phyloP scores from a whole-genome alignment of 2,329 filamentous ascomycete genomes.

The Penicillium brasilianum region DNA sequence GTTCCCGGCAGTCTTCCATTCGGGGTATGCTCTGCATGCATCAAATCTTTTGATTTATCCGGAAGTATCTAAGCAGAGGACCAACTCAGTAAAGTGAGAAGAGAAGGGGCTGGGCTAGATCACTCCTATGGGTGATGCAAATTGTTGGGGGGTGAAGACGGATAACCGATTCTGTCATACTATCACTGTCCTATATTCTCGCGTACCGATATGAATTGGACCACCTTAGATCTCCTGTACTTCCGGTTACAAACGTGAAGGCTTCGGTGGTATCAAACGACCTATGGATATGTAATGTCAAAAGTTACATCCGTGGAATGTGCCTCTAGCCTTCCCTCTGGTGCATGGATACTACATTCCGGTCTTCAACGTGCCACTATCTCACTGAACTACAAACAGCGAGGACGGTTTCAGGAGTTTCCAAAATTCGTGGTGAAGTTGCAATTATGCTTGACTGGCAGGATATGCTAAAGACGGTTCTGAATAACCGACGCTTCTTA shows the following conservation, averaged over 20 bases:
- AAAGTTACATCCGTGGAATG: not conserved
- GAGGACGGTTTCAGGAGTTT: not conserved
- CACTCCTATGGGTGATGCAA: not conserved
- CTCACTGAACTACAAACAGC: not conserved
- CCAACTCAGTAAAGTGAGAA: not conserved
- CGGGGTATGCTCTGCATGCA: not conserved
- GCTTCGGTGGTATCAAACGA: not conserved
- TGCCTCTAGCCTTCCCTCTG: constrained; percentile 3
- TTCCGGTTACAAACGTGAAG: not conserved
- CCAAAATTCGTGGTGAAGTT: not conserved
- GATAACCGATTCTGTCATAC: not conserved
- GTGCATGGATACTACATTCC: not conserved
- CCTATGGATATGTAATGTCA: not conserved
- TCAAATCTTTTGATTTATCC: constrained; percentile 1
- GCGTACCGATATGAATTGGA: not conserved
- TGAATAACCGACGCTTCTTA: not conserved
- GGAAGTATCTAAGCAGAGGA: not conserved
- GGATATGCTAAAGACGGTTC: not conserved
- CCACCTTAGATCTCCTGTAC: not conserved
- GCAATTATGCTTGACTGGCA: not conserved
- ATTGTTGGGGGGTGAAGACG: not conserved
- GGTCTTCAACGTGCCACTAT: not conserved
- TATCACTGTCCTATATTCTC: not conserved
- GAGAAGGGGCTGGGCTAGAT: constrained; percentile 1
- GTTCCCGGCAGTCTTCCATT: not conserved